phyloP scores from a whole-genome alignment of 768 basidiomycete genomes.

The Tricholomella constricta region DNA sequence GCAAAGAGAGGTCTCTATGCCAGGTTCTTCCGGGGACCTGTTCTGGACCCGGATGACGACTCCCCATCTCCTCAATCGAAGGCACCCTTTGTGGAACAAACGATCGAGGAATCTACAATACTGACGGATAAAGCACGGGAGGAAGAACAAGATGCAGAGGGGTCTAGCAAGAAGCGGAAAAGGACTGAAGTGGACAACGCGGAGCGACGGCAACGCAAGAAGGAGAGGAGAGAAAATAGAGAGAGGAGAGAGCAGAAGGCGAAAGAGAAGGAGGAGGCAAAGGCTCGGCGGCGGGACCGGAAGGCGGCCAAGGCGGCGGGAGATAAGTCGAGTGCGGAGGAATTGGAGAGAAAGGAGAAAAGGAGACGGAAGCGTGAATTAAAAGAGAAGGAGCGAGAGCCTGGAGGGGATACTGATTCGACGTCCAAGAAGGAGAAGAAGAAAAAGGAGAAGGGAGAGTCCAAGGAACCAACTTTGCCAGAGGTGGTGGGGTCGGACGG shows the following conservation, averaged over 20 bases:
- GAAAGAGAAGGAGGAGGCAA: slow-evolving; percentile 22
- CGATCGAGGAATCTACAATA: neutral
- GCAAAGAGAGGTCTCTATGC: slow-evolving; percentile 78
- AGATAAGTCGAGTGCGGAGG: slow-evolving; percentile 6
- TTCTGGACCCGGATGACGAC: slow-evolving; percentile 51
- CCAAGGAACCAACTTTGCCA: neutral
- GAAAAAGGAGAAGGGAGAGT: neutral
- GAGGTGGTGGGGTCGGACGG: neutral
- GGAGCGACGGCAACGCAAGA: slow-evolving; percentile 6
- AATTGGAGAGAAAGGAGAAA: slow-evolving; percentile 13
- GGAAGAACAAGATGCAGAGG: slow-evolving; percentile 4
- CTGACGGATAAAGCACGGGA: neutral
- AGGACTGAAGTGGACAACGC: slow-evolving; percentile 9
- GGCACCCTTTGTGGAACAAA: neutral
- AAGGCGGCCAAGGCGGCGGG: slow-evolving; percentile 16
- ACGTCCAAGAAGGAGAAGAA: slow-evolving; percentile 5
- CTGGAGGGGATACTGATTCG: neutral
- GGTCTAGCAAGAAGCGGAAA: slow-evolving; percentile 13
- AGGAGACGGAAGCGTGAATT: slow-evolving; percentile 19
- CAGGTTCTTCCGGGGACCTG: slow-evolving; percentile 77
- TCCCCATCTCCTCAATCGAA: slow-evolving; percentile 14
- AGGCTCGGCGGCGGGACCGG: slow-evolving; percentile 14
- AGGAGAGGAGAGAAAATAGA: slow-evolving; percentile 18
- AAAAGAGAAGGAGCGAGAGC: slow-evolving; percentile 3
- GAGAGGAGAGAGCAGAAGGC: slow-evolving; percentile 19